Percentiles rank a stretch among this genome's conserved stretches.
These are phyloP conservation scores for Ogataea minuta DNA, from an alignment of 805 yeast genomes.

Conservation along the genomic window DNA sequence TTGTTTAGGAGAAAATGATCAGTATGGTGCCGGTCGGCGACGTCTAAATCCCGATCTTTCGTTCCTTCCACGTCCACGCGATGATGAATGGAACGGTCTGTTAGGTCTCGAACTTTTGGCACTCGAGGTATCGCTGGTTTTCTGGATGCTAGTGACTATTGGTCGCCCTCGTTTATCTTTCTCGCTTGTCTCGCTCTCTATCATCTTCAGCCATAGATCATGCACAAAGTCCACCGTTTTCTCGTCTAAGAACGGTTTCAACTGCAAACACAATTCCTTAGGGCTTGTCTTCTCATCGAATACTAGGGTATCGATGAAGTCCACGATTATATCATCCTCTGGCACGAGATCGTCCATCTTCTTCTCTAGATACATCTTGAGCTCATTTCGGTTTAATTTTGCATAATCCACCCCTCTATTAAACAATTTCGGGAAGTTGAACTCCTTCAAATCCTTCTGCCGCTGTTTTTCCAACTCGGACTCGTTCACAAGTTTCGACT, in stretches of 20 bases:
- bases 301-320: constrained; percentile 42
- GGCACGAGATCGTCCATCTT: constrained; percentile 39
- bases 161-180: constrained; percentile 6
- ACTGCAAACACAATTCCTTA: constrained; percentile 40
- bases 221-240: constrained; percentile 40
- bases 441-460: constrained; percentile 16
- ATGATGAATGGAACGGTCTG: not conserved
- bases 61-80: no score
- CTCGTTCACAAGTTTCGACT: constrained; percentile 17
- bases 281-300: constrained; percentile 40
- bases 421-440: constrained; percentile 38
- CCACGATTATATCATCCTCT: constrained; percentile 49
- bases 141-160: not conserved
- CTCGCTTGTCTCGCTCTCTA: constrained; percentile 2
- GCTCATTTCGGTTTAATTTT: constrained; percentile 39
- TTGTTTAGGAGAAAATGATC: constrained; percentile 18
- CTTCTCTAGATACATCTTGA: constrained; percentile 40
- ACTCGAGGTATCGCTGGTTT: not conserved
- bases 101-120: not conserved
- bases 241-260: constrained; percentile 44
- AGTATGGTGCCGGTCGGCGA: not conserved
- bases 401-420: constrained; percentile 35
- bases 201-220: constrained; percentile 40
- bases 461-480: constrained; percentile 15
- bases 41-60: not conserved